A percentile compares a stretch with the other conserved stretches of the same genome.
Evolutionary conservation across 2,329 filamentous ascomycete genomes (phyloP).

Genomic region (Ophiostoma novo-ulmi): DNA sequence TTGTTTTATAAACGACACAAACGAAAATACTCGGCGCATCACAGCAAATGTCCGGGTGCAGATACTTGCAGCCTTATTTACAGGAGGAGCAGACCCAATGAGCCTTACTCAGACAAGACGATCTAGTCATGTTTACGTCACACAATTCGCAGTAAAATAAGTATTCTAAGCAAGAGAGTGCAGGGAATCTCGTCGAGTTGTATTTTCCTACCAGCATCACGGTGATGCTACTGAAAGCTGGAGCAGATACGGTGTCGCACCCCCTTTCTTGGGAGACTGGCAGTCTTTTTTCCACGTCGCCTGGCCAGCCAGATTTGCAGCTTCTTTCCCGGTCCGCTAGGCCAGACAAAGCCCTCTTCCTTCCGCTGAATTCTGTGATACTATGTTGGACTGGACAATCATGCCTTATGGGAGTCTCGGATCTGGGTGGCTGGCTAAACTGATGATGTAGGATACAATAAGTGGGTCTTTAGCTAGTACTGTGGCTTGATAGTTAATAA

Average conservation of each 20-base stretch:
- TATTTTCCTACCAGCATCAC: background rate
- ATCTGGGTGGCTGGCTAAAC: too few relatives aligned
- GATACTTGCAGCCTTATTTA: background rate
- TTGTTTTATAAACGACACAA: background rate
- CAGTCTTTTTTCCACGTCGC: background rate
- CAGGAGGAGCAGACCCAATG: background rate
- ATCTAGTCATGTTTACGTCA: background rate
- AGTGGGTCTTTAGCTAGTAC: too few relatives aligned
- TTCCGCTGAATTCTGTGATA: too few relatives aligned
- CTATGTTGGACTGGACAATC: too few relatives aligned
- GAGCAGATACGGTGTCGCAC: background rate
- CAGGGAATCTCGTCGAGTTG: background rate
- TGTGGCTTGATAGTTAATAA: too few relatives aligned
- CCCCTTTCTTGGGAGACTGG: background rate
- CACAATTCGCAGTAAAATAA: too few relatives aligned
- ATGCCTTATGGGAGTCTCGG: too few relatives aligned
- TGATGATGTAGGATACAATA: too few relatives aligned
- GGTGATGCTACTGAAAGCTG: background rate
- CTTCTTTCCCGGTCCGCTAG: too few relatives aligned
- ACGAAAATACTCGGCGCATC: too few relatives aligned
- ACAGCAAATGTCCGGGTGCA: background rate
- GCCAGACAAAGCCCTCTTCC: too few relatives aligned
- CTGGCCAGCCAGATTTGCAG: background rate
- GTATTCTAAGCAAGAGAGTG: background rate
- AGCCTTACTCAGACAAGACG: background rate